Base-by-base conservation (phyloP, 108 stramenopile species). In the Parietichytrium sp. region DNA sequence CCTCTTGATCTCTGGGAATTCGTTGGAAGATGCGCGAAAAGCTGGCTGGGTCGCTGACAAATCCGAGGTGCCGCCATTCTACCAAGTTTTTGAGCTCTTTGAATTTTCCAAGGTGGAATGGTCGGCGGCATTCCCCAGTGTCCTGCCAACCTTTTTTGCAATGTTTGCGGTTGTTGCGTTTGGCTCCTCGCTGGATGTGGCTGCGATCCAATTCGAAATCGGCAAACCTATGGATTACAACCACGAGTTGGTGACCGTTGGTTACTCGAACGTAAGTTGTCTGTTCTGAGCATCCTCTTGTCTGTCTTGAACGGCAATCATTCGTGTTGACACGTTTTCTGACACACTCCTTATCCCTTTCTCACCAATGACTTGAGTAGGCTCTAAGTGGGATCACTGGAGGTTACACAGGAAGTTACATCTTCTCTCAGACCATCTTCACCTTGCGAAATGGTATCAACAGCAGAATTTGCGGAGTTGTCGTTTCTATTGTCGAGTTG, bases 371-470 rank as follows among this genome's bases (percentile, higher is more conserved):
- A n/a, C n/a, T n/a, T n/a, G n/a, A n/a, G n/a, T n/a, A n/a, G n/a
- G 55, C 95, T 15, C 48, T 96, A 26, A 93, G 92, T 45, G 98
- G 98, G 0, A 7, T 96, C 77, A 88, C 92, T 0, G 98, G 96
- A 7, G 95, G 92, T 82, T 97, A 86, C 92, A 97, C 96, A 10
- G 97, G 93, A 7, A 88, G 86, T 12, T 98, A 98, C 86, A 98
- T 98, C 50, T 98, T 98, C 89, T 91, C 88, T 47, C 98, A 98
- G 87, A 95, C 92, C 30, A 96, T 97, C 54, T 98, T 98, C 88
- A 94, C 95, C 7, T 83, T 97, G 26, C 93, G 97, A 36, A 92
- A 91, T 23, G 94, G 94, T 0, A 93, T 97, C 54, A 85, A 91
- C 23, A 92, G 90, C 7, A 84, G 94, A 12, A 36, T 92, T 42